phyloP scores from a whole-genome alignment of 176 grass and related monocot species.

The sorghum (Sorghum bicolor) region DNA sequence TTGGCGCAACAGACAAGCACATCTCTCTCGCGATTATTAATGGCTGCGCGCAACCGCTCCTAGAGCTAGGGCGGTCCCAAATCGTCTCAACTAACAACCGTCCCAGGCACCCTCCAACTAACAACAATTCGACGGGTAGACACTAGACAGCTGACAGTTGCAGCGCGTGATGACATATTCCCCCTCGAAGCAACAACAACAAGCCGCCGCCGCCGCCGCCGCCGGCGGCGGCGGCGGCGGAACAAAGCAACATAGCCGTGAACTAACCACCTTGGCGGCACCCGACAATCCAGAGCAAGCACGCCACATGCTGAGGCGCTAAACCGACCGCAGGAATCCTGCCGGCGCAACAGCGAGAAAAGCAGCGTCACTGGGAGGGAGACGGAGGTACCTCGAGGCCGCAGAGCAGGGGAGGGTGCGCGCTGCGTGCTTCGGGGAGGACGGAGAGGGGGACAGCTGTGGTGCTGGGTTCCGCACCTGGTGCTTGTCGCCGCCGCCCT shows the following conservation, averaged over 20 bases:
- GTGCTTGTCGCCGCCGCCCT: too few species aligned
- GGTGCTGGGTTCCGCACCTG: background rate
- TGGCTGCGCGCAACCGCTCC: slow-evolving; percentile 37
- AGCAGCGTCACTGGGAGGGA: background rate
- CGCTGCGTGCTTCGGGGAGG: background rate
- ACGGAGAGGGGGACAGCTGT: background rate
- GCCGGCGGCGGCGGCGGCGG: too few species aligned
- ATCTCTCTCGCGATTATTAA: slow-evolving; percentile 41
- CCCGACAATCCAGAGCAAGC: background rate
- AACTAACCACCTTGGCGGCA: background rate
- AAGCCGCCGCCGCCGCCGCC: too few species aligned
- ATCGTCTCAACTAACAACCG: slow-evolving; percentile 14
- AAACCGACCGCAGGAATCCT: background rate
- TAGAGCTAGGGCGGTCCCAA: slow-evolving; percentile 18
- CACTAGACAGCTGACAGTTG: slow-evolving; percentile 17
- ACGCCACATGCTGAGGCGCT: background rate
- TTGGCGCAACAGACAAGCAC: slow-evolving; percentile 39
- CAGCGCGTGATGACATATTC: background rate
- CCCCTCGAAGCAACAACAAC: background rate
- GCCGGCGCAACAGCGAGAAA: background rate
- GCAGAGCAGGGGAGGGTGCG: background rate
- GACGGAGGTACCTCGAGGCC: background rate
- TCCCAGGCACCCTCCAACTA: background rate
- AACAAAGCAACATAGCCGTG: background rate
- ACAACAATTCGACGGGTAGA: background rate